Evolutionary conservation across 768 basidiomycete species (phyloP), one percentile per base, ranked within the genome.

Genomic region (Fomitopsis serialis): DNA sequence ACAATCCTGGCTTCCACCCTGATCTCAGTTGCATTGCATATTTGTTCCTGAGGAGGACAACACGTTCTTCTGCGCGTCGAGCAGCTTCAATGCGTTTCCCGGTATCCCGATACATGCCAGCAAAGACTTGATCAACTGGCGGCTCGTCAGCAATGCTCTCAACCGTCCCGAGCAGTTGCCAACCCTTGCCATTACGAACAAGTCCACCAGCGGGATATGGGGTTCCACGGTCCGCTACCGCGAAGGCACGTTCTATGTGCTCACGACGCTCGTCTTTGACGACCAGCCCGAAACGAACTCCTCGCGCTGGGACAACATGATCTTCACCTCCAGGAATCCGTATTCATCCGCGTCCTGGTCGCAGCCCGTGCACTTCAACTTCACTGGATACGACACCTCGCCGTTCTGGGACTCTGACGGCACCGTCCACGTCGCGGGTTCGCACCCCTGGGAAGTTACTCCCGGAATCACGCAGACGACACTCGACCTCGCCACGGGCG

Each of bases 391-490:
- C 15, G 37, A 40, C 37, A 40, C 37, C 8, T 40, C 37, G 37
- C 37, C 37, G 15, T 40, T 40, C 37, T 40, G 37, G 25, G 54
- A 50, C 54, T 42, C 46, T 25, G 48, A 50, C 49, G 55, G 55
- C 37, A 56, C 55, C 55, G 50, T 52, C 22, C 52, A 56, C 50
- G 55, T 47, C 37, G 42, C 50, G 19, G 55, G 37, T 19, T 45
- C 37, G 37, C 37, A 40, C 37, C 37, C 37, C 15, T 40, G 37
- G 37, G 37, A 40, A 15, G 37, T 40, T 15, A 40, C 37, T 4
- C 37, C 37, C 7, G 37, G 37, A 5, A 40, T 40, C 37, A 40
- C 37, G 37, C 37, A 40, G 37, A 40, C 37, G 13, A 40, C 37
- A 15, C 37, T 40, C 37, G 37, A 40, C 37, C 37, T 40, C 15